Base-by-base conservation (phyloP, 75 land plant species). In the Pinus albicaulis region DNA sequence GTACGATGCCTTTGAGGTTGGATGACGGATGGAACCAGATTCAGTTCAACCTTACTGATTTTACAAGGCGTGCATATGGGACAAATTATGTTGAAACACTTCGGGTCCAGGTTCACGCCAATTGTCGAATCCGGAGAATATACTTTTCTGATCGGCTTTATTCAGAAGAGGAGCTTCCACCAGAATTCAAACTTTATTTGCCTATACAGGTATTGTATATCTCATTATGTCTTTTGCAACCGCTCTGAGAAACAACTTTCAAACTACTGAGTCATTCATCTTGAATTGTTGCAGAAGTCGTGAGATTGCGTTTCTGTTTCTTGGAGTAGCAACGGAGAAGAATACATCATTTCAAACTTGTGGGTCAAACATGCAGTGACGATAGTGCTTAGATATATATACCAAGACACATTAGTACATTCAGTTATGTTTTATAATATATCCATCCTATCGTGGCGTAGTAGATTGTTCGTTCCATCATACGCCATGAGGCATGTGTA, bases 11-110 rank as follows among this genome's bases (percentile, higher is more conserved):
- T 2, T 75, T 93, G 77, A 87, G 80, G 71, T 55, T 95, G 81
- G 98, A 95, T 57, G 96, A 95, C 10, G 96, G 96, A 7, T 95
- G 98, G 98, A 95, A 93, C 78, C 93, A 91, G 38, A 86, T 95
- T 55, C 98, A 95, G 86, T 79, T 95, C 44, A 95, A 95, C 76
- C 96, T 95, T n/a, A 74, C 89, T 72, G 98, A 95, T 84, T 82
- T 91, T 22, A 93, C 96, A 4, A 79, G 96, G 74, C 82, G 98
- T 60, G 96, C 96, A 22, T 95, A 95, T 79, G 98, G 98, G 24
- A 95, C 98, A 41, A 95, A 95, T 79, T 95, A 95, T 80, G 96
- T 89, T 3, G 98, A 93, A 75, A 93, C 98, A 19, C 76, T 93
- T 74, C 85, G 98, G 36, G 96, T 95, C 59, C 99, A 96, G 86